A percentile compares a stretch with the other conserved stretches of the same genome.
These are phyloP conservation scores for Globisporangium lucens DNA, from an alignment of 352 stramenopile species.

Conservation along the genomic window DNA sequence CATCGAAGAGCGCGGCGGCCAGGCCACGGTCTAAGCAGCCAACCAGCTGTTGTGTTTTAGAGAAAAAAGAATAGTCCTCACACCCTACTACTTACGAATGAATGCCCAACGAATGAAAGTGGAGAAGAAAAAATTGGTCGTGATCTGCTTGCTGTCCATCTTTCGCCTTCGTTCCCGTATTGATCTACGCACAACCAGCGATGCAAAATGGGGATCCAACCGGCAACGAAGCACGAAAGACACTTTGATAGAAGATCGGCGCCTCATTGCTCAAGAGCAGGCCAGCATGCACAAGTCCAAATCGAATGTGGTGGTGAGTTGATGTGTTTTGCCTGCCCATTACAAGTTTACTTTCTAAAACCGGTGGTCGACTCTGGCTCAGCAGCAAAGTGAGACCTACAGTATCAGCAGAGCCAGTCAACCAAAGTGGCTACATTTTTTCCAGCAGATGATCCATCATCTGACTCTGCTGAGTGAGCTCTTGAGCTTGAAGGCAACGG, in stretches of 20 bases:
- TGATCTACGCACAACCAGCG: background rate
- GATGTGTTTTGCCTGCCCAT: too few relatives aligned
- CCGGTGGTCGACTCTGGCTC: background rate
- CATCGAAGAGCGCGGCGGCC: conserved; percentile 80
- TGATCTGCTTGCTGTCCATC: background rate
- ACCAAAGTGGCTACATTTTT: background rate
- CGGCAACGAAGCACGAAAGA: background rate
- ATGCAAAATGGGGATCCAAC: background rate
- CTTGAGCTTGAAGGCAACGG: background rate
- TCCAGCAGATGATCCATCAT: background rate
- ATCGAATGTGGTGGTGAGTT: background rate
- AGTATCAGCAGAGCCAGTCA: background rate
- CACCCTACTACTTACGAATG: background rate
- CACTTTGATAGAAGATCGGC: too few relatives aligned
- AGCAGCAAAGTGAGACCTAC: conserved; percentile 2
- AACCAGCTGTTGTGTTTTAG: conserved; percentile 1
- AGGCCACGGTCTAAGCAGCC: conserved; percentile 67
- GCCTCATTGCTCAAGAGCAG: background rate
- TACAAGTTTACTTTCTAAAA: too few relatives aligned
- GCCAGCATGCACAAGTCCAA: background rate
- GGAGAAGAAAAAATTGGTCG: background rate
- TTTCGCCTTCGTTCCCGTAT: background rate
- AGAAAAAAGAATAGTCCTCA: conserved; percentile 1
- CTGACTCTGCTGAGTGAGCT: background rate
- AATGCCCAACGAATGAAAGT: background rate